phyloP scores from a whole-genome alignment of 129 eudicot species.

The Tagetes patula region DNA sequence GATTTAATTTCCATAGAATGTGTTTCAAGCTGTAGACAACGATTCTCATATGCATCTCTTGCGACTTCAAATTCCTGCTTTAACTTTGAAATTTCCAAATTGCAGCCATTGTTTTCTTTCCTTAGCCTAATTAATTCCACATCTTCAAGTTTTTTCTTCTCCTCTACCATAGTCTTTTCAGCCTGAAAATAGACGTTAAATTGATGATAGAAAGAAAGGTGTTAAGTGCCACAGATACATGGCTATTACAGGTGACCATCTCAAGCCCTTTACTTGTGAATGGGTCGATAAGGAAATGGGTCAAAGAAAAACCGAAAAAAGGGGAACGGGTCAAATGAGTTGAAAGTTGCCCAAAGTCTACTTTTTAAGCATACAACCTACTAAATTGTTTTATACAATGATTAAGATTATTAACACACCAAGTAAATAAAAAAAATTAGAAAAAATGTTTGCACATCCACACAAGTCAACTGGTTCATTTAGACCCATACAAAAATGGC shows the following conservation, averaged over 20 bases:
- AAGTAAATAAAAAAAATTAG: not conserved
- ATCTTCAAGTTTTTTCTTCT: constrained; percentile 60
- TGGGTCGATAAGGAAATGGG: not conserved
- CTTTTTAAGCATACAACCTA: not conserved
- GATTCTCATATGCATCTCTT: constrained; percentile 40
- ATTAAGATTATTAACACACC: not conserved
- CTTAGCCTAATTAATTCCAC: constrained; percentile 46
- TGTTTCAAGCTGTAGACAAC: constrained; percentile 44
- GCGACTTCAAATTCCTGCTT: constrained; percentile 45
- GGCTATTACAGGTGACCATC: not conserved
- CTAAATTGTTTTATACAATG: not conserved
- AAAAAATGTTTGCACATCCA: not conserved
- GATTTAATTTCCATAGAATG: constrained; percentile 43
- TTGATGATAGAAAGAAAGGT: not conserved
- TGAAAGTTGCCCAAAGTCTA: not conserved
- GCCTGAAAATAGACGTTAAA: constrained; percentile 29
- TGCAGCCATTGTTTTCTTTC: constrained; percentile 50
- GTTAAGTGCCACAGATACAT: not conserved
- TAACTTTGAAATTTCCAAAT: constrained; percentile 40
- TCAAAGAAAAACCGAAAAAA: not conserved
- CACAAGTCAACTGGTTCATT: not conserved
- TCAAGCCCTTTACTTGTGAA: constrained; percentile 3
- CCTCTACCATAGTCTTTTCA: constrained; percentile 64
- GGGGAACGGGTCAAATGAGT: not conserved
- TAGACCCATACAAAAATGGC: not conserved